Percentiles rank a stretch among this genome's conserved stretches.
These are phyloP conservation scores for Alternaria ethzedia DNA, from an alignment of 2,329 filamentous ascomycete species.

Conservation along the genomic window DNA sequence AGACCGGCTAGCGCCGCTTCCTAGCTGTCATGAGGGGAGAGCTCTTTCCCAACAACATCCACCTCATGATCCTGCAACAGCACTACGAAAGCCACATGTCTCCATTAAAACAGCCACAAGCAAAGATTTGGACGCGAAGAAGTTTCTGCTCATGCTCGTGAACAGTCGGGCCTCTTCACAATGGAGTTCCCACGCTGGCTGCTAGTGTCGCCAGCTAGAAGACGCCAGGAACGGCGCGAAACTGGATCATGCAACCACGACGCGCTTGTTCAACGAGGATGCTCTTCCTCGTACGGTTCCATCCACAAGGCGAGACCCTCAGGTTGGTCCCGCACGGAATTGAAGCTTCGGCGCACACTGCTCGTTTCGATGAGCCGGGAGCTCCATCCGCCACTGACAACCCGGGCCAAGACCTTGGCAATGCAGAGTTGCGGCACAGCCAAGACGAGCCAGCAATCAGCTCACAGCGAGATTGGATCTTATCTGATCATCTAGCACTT, in stretches of 20 bases:
- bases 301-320: conserved; percentile 1
- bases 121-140: not conserved
- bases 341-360: conserved; percentile 13
- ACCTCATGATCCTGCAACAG: not conserved
- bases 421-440: conserved; percentile 9
- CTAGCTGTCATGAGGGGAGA: conserved; percentile 1
- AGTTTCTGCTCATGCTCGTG: not conserved
- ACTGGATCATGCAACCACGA: not conserved
- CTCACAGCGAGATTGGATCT: conserved; percentile 28
- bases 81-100: not conserved
- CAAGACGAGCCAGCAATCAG: conserved; percentile 4
- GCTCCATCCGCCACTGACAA: conserved; percentile 12
- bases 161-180: not conserved
- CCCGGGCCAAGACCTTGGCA: conserved; percentile 23
- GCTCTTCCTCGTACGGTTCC: not conserved
- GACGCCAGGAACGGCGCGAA: not conserved
- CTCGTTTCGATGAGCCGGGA: conserved; percentile 16
- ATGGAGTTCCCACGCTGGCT: not conserved
- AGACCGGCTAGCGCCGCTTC: not conserved
- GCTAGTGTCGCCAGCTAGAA: not conserved
- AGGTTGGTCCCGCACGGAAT: conserved; percentile 1
- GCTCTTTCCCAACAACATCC: not conserved
- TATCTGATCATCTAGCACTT: conserved; percentile 38
- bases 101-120: not conserved
- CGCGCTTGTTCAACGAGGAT: conserved; percentile 1